phyloP scores from a whole-genome alignment of 768 basidiomycete species.

The Serendipita sp. region DNA sequence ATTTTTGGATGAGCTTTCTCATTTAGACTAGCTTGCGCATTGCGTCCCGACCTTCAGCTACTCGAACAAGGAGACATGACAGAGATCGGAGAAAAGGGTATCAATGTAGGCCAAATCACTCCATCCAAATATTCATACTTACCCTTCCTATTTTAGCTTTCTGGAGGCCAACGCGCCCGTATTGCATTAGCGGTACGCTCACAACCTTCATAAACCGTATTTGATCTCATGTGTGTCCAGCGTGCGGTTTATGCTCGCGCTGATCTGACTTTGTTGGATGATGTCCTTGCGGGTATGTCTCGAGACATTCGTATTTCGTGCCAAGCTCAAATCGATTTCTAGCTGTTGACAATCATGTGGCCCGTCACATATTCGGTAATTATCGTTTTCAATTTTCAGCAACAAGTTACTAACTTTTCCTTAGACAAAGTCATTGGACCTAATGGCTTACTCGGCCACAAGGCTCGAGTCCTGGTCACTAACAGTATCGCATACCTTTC shows the following conservation, averaged over 20 bases:
- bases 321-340: constrained; percentile 25
- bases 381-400: not conserved
- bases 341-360: constrained; percentile 75
- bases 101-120: constrained; percentile 31
- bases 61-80: constrained; percentile 72
- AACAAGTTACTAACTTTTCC: not conserved
- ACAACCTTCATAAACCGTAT: constrained; percentile 16
- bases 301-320: constrained; percentile 11
- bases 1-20: not conserved
- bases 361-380: constrained; percentile 67
- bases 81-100: constrained; percentile 74
- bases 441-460: constrained; percentile 60
- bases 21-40: constrained; percentile 51
- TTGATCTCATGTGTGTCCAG: constrained; percentile 15
- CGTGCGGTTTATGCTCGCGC: constrained; percentile 84
- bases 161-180: constrained; percentile 74
- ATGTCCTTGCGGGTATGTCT: constrained; percentile 53
- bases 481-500: constrained; percentile 74
- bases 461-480: constrained; percentile 74
- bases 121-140: constrained; percentile 7
- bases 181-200: constrained; percentile 50
- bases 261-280: constrained; percentile 78
- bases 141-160: constrained; percentile 29
- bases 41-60: constrained; percentile 62
- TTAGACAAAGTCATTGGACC: constrained; percentile 78